Percentiles rank a stretch among this genome's conserved stretches.
Evolutionary conservation across 306 rosid genomes (phyloP).

Genomic region (Cucurbita pepo): DNA sequence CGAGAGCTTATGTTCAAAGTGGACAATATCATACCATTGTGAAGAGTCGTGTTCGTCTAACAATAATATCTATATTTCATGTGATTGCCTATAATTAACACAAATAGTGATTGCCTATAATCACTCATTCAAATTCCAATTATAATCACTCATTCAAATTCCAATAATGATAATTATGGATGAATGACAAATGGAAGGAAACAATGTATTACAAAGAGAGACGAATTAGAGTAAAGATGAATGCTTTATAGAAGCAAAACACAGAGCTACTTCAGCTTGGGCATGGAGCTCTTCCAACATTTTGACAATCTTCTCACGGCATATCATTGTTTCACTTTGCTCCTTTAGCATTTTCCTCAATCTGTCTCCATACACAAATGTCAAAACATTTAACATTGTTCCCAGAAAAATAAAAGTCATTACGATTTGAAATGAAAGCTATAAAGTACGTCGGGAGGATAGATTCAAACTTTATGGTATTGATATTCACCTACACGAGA

Average conservation of each 20-base stretch:
- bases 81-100: too few relatives aligned
- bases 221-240: slow-evolving; percentile 14
- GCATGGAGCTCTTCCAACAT: slow-evolving; percentile 79
- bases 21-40: too few relatives aligned
- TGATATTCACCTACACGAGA: background rate
- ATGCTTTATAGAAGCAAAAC: slow-evolving; percentile 75
- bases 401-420: background rate
- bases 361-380: slow-evolving; percentile 19
- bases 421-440: background rate
- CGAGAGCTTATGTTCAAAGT: too few relatives aligned
- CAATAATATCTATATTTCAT: too few relatives aligned
- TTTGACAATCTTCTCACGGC: slow-evolving; percentile 60
- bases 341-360: slow-evolving; percentile 70
- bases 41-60: too few relatives aligned
- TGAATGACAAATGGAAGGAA: background rate
- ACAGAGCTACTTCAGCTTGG: slow-evolving; percentile 83
- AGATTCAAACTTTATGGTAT: background rate
- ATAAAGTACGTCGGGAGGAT: background rate
- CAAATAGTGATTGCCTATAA: too few relatives aligned
- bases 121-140: too few relatives aligned
- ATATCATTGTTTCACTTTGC: slow-evolving; percentile 25
- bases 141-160: too few relatives aligned
- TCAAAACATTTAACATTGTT: background rate
- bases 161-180: too few relatives aligned
- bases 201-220: background rate